Percentiles rank a stretch among this genome's conserved stretches.
Evolutionary conservation across 1,284 basidiomycete genomes (phyloP).

Genomic region (Melampsora americana): DNA sequence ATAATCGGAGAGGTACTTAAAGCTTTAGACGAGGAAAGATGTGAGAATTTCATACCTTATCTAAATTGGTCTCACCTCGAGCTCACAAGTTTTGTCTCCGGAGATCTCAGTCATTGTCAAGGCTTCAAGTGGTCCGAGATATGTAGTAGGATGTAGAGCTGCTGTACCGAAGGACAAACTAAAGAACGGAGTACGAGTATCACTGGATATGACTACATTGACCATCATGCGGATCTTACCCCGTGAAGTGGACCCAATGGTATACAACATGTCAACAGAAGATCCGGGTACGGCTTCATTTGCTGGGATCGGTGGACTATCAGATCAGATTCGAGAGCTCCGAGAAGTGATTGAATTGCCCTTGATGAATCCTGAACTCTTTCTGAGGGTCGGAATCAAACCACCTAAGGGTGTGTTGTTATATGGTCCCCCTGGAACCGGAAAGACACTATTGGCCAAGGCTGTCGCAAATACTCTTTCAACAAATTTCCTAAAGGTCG

Average conservation of each 20-base stretch:
- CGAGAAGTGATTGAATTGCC: slow-evolving; percentile 96
- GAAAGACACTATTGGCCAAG: slow-evolving; percentile 90
- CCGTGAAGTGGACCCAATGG: slow-evolving; percentile 93
- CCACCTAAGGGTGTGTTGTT: slow-evolving; percentile 90
- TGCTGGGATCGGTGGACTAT: slow-evolving; percentile 92
- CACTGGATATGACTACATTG: slow-evolving; percentile 97
- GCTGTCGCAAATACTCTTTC: slow-evolving; percentile 93
- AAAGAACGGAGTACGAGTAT: slow-evolving; percentile 90
- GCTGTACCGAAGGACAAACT: slow-evolving; percentile 77
- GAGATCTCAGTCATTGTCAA: slow-evolving; percentile 86
- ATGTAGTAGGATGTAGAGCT: slow-evolving; percentile 97
- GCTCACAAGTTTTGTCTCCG: slow-evolving; percentile 8
- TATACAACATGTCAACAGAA: slow-evolving; percentile 99
- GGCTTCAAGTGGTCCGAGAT: slow-evolving; percentile 94
- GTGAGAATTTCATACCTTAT: slow-evolving; percentile 59
- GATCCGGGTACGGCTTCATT: slow-evolving; percentile 93
- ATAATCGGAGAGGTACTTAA: slow-evolving; percentile 99
- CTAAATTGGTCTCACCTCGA: neutral
- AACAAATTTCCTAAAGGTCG: slow-evolving; percentile 97
- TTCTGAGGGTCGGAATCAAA: slow-evolving; percentile 90
- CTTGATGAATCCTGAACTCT: slow-evolving; percentile 90
- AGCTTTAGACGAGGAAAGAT: slow-evolving; percentile 95
- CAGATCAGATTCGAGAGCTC: slow-evolving; percentile 93
- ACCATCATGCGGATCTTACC: slow-evolving; percentile 99
- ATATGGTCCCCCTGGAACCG: slow-evolving; percentile 90